A percentile compares a stretch with the other conserved stretches of the same genome.
phyloP scores from a whole-genome alignment of 2,329 filamentous ascomycete genomes.

The Zymoseptoria crescenta region DNA sequence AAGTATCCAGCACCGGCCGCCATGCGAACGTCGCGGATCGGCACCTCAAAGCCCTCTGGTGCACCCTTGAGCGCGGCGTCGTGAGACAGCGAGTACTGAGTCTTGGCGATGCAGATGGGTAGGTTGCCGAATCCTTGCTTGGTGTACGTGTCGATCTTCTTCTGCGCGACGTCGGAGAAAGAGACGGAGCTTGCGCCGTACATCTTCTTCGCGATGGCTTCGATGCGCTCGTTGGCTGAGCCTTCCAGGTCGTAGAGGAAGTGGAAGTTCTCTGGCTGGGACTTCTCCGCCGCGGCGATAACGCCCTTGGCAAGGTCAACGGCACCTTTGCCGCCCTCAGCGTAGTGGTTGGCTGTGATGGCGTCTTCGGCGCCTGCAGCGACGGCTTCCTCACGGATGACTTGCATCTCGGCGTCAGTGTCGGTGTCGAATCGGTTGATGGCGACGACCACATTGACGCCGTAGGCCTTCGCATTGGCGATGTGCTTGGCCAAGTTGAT shows the following conservation, averaged over 20 bases:
- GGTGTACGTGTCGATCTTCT: constrained; percentile 93
- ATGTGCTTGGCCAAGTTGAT: constrained; percentile 96
- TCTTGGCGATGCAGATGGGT: constrained; percentile 96
- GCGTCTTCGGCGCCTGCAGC: constrained; percentile 90
- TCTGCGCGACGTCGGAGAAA: constrained; percentile 87
- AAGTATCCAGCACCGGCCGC: constrained; percentile 90
- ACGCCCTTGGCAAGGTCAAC: constrained; percentile 82
- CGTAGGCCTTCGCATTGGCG: constrained; percentile 77
- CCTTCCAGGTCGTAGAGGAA: constrained; percentile 77
- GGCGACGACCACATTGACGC: constrained; percentile 88
- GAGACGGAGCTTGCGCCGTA: constrained; percentile 86
- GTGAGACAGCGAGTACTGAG: constrained; percentile 92
- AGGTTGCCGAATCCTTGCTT: constrained; percentile 86
- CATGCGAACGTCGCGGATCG: constrained; percentile 87
- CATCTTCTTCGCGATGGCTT: constrained; percentile 84
- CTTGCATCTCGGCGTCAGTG: constrained; percentile 81
- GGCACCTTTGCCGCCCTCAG: constrained; percentile 84
- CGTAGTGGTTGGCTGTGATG: constrained; percentile 92
- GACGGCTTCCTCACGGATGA: constrained; percentile 83
- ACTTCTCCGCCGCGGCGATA: constrained; percentile 71
- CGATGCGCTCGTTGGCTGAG: constrained; percentile 79
- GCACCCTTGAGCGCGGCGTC: constrained; percentile 92
- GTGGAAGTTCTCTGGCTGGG: constrained; percentile 68
- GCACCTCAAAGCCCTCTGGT: constrained; percentile 86
- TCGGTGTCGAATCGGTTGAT: constrained; percentile 97